Percentiles rank a stretch among this genome's conserved stretches.
Conservation (phyloP, 768 basidiomycete species). For the Lactarius sanguifluus region DNA sequence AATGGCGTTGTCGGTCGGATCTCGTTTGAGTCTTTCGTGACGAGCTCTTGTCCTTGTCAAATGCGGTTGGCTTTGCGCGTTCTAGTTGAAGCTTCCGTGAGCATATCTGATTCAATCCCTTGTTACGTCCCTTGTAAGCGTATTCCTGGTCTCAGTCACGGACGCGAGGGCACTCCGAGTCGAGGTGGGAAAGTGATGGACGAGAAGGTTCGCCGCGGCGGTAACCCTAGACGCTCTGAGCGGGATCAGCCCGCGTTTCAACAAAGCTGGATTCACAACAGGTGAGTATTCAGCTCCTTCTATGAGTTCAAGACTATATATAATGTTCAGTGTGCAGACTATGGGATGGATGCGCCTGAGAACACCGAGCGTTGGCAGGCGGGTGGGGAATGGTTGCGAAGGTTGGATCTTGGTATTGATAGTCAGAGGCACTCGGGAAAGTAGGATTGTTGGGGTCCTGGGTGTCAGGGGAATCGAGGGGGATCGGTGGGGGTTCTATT, state of each 20-base stretch:
- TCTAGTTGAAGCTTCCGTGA: not conserved
- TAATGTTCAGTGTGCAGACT: not conserved
- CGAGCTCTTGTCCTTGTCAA: not conserved
- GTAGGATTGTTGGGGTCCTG: not conserved
- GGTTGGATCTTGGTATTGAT: not conserved
- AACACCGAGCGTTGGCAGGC: not conserved
- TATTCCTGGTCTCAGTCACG: not conserved
- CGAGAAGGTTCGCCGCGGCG: not conserved
- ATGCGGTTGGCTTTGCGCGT: not conserved
- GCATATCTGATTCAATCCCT: not conserved
- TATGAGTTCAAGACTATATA: not conserved
- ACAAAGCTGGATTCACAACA: not conserved
- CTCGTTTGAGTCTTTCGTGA: not conserved
- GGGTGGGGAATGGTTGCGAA: not conserved
- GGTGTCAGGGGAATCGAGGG: not conserved
- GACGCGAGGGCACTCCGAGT: not conserved
- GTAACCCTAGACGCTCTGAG: not conserved
- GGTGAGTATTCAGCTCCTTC: not conserved
- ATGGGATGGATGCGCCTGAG: not conserved
- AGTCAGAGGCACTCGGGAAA: not conserved
- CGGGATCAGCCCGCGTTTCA: not conserved
- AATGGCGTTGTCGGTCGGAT: not conserved
- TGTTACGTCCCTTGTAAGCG: not conserved
- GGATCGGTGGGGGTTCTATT: too few species aligned
- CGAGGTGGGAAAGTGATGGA: not conserved